A percentile compares a stretch with the other conserved stretches of the same genome.
phyloP scores from a whole-genome alignment of 208 protist genomes.

The Tritrichomonas foetus region DNA sequence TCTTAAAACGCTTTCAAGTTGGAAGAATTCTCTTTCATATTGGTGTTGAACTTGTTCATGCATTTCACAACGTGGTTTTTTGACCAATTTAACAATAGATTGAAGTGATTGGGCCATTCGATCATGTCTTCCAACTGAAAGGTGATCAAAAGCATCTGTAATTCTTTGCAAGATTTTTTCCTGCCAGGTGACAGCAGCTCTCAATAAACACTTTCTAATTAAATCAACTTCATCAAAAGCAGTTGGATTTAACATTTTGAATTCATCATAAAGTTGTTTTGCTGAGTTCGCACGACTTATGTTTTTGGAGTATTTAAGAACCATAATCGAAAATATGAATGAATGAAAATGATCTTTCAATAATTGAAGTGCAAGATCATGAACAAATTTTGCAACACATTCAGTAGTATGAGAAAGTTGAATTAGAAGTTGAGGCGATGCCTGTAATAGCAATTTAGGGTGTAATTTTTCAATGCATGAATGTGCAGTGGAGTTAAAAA shows the following conservation, averaged over 20 bases:
- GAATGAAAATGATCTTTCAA: not conserved
- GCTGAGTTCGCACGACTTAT: not conserved
- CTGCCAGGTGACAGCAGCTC: conserved; percentile 10
- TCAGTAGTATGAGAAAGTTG: not conserved
- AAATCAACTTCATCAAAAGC: not conserved
- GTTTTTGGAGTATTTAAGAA: not conserved
- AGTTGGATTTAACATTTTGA: not conserved
- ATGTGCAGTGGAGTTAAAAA: not conserved
- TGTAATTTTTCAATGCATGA: not conserved
- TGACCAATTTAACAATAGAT: not conserved
- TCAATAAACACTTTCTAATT: not conserved
- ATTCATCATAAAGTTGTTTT: not conserved
- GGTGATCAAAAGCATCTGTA: not conserved
- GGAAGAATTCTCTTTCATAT: not conserved
- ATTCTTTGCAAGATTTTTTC: not conserved
- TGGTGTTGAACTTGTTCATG: not conserved
- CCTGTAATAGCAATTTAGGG: not conserved
- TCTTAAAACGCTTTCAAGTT: not conserved
- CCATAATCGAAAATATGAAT: not conserved
- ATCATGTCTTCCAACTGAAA: not conserved
- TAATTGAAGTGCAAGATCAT: not conserved
- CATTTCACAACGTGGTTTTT: not conserved
- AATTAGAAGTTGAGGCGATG: not conserved
- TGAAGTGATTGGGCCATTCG: not conserved
- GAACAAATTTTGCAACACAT: not conserved